phyloP scores from a whole-genome alignment of 2,329 filamentous ascomycete genomes.

The Zarea fungicola region DNA sequence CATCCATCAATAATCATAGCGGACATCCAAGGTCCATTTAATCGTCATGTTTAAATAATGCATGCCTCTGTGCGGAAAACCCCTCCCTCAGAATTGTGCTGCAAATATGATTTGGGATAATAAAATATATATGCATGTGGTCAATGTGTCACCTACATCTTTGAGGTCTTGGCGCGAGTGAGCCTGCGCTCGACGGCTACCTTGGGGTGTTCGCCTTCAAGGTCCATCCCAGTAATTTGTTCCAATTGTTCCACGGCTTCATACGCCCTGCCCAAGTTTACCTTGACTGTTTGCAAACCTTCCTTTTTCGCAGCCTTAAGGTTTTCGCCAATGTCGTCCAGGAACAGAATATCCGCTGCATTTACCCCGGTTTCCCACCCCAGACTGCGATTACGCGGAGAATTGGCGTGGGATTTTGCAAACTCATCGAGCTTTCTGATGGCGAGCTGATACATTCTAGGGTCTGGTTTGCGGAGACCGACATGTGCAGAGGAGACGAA shows the following conservation, averaged over 20 bases:
- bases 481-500: conserved; percentile 85
- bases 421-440: conserved; percentile 60
- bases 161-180: conserved; percentile 31
- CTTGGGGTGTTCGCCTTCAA: conserved; percentile 52
- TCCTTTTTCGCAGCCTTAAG: conserved; percentile 69
- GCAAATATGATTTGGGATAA: too few species aligned
- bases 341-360: conserved; percentile 70
- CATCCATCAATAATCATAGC: too few species aligned
- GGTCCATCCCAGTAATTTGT: conserved; percentile 59
- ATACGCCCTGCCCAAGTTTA: conserved; percentile 68
- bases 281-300: conserved; percentile 81
- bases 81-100: too few species aligned
- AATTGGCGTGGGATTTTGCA: conserved; percentile 45
- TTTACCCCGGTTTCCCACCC: conserved; percentile 49
- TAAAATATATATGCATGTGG: too few species aligned
- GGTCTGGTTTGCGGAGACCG: conserved; percentile 82
- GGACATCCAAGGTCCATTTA: too few species aligned
- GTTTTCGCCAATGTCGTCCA: conserved; percentile 95
- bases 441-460: conserved; percentile 72
- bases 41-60: too few species aligned
- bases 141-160: conserved; percentile 35
- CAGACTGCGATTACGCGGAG: conserved; percentile 30
- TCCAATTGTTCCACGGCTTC: conserved; percentile 83
- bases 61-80: too few species aligned
- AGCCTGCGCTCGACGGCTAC: conserved; percentile 38